Evolutionary conservation across 371 early-diverging fungal species (phyloP), one percentile per base, ranked within the genome.

Genomic region (Haplosporangium sp.): DNA sequence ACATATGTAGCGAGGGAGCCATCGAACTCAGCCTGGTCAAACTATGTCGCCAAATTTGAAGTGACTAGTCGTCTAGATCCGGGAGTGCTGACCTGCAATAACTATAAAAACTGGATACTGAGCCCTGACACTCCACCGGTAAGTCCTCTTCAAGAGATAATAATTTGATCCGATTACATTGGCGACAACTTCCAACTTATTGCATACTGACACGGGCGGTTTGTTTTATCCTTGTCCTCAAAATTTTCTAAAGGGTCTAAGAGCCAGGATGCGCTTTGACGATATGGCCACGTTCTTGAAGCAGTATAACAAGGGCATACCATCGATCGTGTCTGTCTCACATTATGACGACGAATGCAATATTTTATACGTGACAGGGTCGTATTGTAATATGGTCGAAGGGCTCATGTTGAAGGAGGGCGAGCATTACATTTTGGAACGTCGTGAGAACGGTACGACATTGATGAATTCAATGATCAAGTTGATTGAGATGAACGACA

Each of bases 41-140:
- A 50, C 5, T 77, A 60, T 40, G 42, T 71, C 55, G 79, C 61
- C 13, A 77, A 48, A 56, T 80, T 80, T 52, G 69, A 65, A 38
- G 52, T 80, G 0, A 64, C 65, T 9, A 69, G 67, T 51, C 55
- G 45, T 9, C 12, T 73, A 6, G 59, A 62, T 38, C 58, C 69
- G 20, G 80, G 69, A 1, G 61, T 56, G 1, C 36, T 80, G 5
- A 52, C 18, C 5, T 36, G 23, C 9, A 47, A 55, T 4, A 37
- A 62, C 9, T 69, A 69, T 41, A 56, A 62, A 21, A 51, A 57
- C 7, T 80, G 69, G 69, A 55, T 80, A 41, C 47, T 80, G 5
- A 69, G 62, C 23, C 55, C 73, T 1, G 64, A 73, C 29, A 69
- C 36, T 6, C 43, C 58, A 1, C 21, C 58, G 9, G 80, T 80